Percentiles rank a stretch among this genome's conserved stretches.
Conservation (phyloP, 1,284 basidiomycete species). For the Ceratobasidium sp. region DNA sequence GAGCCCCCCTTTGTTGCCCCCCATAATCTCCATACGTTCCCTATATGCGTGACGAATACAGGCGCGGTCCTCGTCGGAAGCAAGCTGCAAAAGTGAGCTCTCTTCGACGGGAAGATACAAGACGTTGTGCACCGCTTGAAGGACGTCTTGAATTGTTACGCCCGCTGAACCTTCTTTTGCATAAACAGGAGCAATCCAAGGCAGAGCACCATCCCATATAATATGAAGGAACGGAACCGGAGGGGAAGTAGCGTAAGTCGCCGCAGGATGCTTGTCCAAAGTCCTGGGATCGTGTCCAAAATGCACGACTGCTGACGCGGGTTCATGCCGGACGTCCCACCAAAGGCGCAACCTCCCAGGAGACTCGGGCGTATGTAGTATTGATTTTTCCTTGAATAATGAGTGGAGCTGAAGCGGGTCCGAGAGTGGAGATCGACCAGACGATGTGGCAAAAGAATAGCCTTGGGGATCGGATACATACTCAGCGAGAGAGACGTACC, state of each 20-base stretch:
- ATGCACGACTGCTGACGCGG: background rate
- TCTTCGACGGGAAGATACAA: constrained; percentile 14
- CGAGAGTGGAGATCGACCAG: background rate
- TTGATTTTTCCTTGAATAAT: background rate
- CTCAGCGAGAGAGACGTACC: too few species aligned
- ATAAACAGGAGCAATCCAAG: constrained; percentile 34
- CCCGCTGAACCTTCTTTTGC: constrained; percentile 22
- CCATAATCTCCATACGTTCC: constrained; percentile 17
- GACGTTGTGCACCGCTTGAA: constrained; percentile 5
- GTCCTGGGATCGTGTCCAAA: background rate
- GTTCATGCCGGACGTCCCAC: background rate
- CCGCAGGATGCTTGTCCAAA: background rate
- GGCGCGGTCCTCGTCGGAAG: constrained; percentile 26
- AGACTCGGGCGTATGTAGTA: constrained; percentile 9
- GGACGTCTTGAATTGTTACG: constrained; percentile 28
- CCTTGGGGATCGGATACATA: background rate
- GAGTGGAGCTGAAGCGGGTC: background rate
- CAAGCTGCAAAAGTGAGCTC: constrained; percentile 10
- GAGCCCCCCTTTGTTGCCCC: constrained; percentile 12
- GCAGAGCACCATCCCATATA: constrained; percentile 24
- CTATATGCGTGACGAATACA: constrained; percentile 22
- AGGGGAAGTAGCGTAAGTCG: constrained; percentile 31
- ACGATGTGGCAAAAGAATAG: background rate
- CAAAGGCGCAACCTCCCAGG: background rate
- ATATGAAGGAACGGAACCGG: constrained; percentile 32